These are phyloP conservation scores for Torrubiellomyces zombiae DNA, from an alignment of 2,329 filamentous ascomycete genomes.

Conservation along the genomic window DNA sequence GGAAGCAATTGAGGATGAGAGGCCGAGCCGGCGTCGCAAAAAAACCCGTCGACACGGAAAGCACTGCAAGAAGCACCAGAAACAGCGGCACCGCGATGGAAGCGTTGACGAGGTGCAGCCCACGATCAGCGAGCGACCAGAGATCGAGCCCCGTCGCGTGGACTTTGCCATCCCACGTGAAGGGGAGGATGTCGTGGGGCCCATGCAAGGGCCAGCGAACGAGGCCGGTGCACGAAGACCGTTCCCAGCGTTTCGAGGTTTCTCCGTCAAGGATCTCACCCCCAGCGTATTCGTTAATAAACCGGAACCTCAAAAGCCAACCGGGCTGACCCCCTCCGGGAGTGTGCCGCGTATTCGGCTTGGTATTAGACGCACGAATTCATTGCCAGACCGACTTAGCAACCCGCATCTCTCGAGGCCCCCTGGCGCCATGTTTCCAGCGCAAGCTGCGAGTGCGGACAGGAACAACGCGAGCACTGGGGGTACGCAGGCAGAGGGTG, in stretches of 20 bases:
- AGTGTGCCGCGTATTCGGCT: conserved; percentile 40
- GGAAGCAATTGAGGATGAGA: conserved; percentile 29
- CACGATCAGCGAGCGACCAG: conserved; percentile 15
- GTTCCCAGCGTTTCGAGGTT: conserved; percentile 37
- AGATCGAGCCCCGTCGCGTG: conserved; percentile 31
- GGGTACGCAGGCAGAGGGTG: conserved; percentile 13
- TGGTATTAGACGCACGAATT: conserved; percentile 57
- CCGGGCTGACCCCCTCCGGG: conserved; percentile 18
- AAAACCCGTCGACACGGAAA: conserved; percentile 16
- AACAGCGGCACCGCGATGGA: conserved; percentile 14
- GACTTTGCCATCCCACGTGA: conserved; percentile 32
- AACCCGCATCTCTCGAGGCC: conserved; percentile 22
- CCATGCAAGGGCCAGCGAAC: too few species aligned
- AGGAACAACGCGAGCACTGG: conserved; percentile 14
- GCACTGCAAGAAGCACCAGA: conserved; percentile 27
- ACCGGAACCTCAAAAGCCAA: conserved; percentile 10
- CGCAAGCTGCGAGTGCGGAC: conserved; percentile 24
- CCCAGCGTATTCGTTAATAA: conserved; percentile 51
- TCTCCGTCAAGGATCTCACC: conserved; percentile 52
- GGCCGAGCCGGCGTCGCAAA: conserved; percentile 15
- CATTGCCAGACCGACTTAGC: conserved; percentile 52
- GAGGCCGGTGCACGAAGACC: too few species aligned
- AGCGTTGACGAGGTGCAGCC: conserved; percentile 11
- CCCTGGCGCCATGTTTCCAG: conserved; percentile 32
- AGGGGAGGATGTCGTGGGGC: conserved; percentile 9